These are phyloP conservation scores for Casuarina cunninghamiana DNA, from an alignment of 306 rosid species.

Conservation along the genomic window DNA sequence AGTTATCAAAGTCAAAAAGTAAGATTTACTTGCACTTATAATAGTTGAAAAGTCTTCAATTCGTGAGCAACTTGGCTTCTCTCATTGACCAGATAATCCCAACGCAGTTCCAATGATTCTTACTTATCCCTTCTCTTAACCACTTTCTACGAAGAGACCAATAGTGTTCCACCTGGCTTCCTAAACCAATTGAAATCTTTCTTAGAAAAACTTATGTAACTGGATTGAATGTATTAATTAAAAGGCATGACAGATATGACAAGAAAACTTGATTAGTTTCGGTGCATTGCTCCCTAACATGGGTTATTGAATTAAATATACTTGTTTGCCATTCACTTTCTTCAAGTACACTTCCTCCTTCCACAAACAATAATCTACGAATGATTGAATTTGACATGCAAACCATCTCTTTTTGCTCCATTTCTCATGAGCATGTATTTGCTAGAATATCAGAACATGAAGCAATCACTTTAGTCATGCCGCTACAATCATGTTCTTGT, in stretches of 20 bases:
- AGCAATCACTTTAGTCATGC: neutral
- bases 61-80: conserved; percentile 33
- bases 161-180: conserved; percentile 34
- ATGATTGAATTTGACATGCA: conserved; percentile 40
- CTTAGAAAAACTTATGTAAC: conserved; percentile 11
- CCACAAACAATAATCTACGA: conserved; percentile 14
- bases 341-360: conserved; percentile 7
- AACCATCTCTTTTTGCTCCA: conserved; percentile 34
- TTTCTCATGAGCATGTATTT: conserved; percentile 22
- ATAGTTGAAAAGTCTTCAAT: conserved; percentile 8
- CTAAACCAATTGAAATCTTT: conserved; percentile 22
- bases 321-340: conserved; percentile 21
- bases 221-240: conserved; percentile 18
- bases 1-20: conserved; percentile 18
- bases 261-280: conserved; percentile 42
- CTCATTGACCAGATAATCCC: conserved; percentile 24
- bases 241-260: conserved; percentile 41
- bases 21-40: conserved; percentile 14
- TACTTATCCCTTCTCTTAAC: conserved; percentile 19
- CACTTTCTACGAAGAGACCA: conserved; percentile 31
- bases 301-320: conserved; percentile 43
- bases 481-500: neutral
- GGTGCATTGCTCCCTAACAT: conserved; percentile 61
- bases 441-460: neutral
- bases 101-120: conserved; percentile 9